Evolutionary conservation across 352 stramenopile genomes (phyloP).

Genomic region (Globisporangium rhizosaccharum): DNA sequence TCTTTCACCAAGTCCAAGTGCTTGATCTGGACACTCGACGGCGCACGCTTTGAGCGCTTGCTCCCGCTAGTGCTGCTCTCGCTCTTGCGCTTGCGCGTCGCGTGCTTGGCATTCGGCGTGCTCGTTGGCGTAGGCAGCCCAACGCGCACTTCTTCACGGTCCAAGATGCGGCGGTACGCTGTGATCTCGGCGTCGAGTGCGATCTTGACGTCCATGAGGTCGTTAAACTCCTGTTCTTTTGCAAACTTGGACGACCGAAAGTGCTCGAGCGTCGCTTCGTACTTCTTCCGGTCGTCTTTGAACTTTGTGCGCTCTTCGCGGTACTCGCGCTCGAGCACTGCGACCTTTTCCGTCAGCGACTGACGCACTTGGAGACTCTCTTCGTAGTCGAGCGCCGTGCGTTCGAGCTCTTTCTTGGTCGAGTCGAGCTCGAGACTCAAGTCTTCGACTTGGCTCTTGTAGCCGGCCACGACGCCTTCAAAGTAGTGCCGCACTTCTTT

Average conservation of each 20-base stretch:
- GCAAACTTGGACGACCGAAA: constrained; percentile 62
- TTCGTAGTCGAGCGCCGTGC: constrained; percentile 76
- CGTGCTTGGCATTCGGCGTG: constrained; percentile 29
- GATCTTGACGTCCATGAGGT: constrained; percentile 87
- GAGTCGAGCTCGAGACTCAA: constrained; percentile 51
- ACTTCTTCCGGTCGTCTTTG: constrained; percentile 72
- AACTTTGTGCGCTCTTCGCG: constrained; percentile 68
- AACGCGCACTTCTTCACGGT: constrained; percentile 70
- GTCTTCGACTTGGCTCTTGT: constrained; percentile 63
- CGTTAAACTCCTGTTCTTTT: constrained; percentile 81
- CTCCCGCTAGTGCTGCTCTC: constrained; percentile 20
- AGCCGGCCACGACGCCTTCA: constrained; percentile 41
- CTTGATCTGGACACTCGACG: constrained; percentile 45
- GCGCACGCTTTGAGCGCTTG: constrained; percentile 47
- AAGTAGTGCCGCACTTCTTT: constrained; percentile 73
- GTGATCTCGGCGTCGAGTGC: constrained; percentile 70
- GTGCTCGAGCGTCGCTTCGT: constrained; percentile 63
- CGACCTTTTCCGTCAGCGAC: constrained; percentile 75
- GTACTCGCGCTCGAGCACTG: constrained; percentile 71
- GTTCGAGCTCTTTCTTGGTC: constrained; percentile 71
- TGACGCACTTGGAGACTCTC: constrained; percentile 71
- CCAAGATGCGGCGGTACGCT: constrained; percentile 76
- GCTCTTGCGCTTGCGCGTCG: constrained; percentile 60
- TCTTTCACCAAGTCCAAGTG: constrained; percentile 71
- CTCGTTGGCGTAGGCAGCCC: constrained; percentile 49